Percentiles rank a stretch among this genome's conserved stretches.
Conservation (phyloP, 176 grass and related monocot genomes). For the Oryza glaberrima region DNA sequence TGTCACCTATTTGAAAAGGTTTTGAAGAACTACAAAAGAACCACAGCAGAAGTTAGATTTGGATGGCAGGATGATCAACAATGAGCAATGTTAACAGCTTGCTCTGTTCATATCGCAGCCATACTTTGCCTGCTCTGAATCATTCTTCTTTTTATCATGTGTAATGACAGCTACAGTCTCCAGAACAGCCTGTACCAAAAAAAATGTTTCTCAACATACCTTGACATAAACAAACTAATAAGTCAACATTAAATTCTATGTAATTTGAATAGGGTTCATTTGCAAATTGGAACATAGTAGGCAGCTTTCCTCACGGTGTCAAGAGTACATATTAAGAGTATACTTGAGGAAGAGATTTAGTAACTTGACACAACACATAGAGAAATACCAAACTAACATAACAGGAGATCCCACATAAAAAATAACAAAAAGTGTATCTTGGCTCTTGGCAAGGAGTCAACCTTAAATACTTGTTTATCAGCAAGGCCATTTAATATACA, state of each 20-base stretch:
- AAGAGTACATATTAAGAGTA: conserved; percentile 5
- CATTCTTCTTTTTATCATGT: conserved; percentile 99
- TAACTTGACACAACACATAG: conserved; percentile 14
- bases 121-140: conserved; percentile 78
- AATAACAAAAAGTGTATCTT: conserved; percentile 25
- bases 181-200: conserved; percentile 81
- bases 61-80: not conserved
- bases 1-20: conserved; percentile 97
- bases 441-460: conserved; percentile 18
- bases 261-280: not conserved
- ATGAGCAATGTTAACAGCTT: conserved; percentile 16
- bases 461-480: conserved; percentile 8
- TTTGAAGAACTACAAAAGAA: conserved; percentile 71
- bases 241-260: not conserved
- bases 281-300: not conserved
- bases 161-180: conserved; percentile 96
- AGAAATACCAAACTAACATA: conserved; percentile 16
- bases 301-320: not conserved
- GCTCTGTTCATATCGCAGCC: conserved; percentile 28
- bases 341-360: not conserved
- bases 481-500: not conserved
- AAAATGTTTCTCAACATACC: conserved; percentile 2
- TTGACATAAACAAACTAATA: conserved; percentile 8
- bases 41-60: conserved; percentile 25
- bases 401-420: not conserved